Evolutionary conservation across 805 yeast species (phyloP).

Genomic region (Starmerella potacharoeniae): DNA sequence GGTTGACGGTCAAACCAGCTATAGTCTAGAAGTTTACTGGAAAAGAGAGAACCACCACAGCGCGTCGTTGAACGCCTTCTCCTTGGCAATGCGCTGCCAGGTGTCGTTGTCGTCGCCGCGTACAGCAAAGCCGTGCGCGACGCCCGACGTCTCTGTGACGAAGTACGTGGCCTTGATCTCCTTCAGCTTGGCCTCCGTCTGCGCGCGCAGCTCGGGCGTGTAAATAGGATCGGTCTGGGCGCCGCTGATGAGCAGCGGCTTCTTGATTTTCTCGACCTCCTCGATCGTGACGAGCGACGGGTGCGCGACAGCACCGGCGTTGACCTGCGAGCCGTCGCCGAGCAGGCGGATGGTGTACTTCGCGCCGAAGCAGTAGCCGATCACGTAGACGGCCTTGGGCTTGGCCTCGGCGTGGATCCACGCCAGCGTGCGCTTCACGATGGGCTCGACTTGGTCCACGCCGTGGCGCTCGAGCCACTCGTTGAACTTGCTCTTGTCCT

Average conservation of each 20-base stretch:
- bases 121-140: constrained; percentile 65
- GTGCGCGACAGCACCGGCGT: constrained; percentile 69
- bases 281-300: constrained; percentile 63
- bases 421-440: constrained; percentile 40
- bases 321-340: constrained; percentile 27
- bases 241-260: constrained; percentile 58
- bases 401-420: constrained; percentile 35
- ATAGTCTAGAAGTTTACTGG: background rate
- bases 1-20: too few species aligned
- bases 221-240: constrained; percentile 62
- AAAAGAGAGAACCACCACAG: constrained; percentile 22
- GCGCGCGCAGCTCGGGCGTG: constrained; percentile 49
- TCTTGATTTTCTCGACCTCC: constrained; percentile 49
- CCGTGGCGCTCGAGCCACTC: constrained; percentile 48
- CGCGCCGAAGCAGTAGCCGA: constrained; percentile 83
- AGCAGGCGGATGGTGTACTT: constrained; percentile 47
- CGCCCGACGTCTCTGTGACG: constrained; percentile 51
- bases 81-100: constrained; percentile 49
- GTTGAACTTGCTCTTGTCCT: constrained; percentile 17
- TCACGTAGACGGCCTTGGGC: constrained; percentile 36
- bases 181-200: constrained; percentile 48
- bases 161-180: constrained; percentile 47
- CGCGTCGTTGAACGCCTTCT: constrained; percentile 45
- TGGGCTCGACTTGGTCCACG: constrained; percentile 37
- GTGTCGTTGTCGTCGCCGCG: constrained; percentile 58